phyloP scores from a whole-genome alignment of 2,329 filamentous ascomycete species.

The Colletotrichum tropicicola region DNA sequence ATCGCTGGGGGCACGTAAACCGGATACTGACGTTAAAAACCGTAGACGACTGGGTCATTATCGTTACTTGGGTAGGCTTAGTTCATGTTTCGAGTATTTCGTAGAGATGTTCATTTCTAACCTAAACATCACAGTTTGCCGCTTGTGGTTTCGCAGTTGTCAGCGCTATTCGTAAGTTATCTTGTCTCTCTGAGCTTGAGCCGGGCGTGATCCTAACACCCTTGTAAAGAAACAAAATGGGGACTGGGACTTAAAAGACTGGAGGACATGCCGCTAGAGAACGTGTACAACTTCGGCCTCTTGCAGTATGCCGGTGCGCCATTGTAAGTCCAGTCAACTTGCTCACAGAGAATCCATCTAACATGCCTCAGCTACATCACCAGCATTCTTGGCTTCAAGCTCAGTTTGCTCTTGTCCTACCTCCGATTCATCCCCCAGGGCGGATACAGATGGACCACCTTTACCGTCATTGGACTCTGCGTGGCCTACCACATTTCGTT shows the following conservation, averaged over 20 bases:
- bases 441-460: constrained; percentile 42
- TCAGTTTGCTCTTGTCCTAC: constrained; percentile 53
- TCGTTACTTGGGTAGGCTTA: constrained; percentile 37
- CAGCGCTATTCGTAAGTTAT: constrained; percentile 44
- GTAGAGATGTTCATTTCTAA: background rate
- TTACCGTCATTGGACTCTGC: constrained; percentile 44
- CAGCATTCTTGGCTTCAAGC: constrained; percentile 56
- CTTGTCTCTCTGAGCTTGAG: no score
- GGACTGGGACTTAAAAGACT: constrained; percentile 47
- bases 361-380: constrained; percentile 44
- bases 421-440: constrained; percentile 53
- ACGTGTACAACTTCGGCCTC: constrained; percentile 49
- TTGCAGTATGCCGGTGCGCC: constrained; percentile 52
- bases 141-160: constrained; percentile 45
- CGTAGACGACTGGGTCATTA: constrained; percentile 33
- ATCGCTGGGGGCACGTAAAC: no score
- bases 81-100: background rate
- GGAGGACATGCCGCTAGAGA: constrained; percentile 46
- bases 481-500: constrained; percentile 50
- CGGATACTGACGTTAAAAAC: background rate
- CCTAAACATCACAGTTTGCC: constrained; percentile 33
- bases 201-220: background rate
- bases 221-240: constrained; percentile 51
- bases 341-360: accelerated
- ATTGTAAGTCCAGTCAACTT: constrained; percentile 39